Conservation (phyloP, 164 flowering plant species). For the Pachysandra terminalis region DNA sequence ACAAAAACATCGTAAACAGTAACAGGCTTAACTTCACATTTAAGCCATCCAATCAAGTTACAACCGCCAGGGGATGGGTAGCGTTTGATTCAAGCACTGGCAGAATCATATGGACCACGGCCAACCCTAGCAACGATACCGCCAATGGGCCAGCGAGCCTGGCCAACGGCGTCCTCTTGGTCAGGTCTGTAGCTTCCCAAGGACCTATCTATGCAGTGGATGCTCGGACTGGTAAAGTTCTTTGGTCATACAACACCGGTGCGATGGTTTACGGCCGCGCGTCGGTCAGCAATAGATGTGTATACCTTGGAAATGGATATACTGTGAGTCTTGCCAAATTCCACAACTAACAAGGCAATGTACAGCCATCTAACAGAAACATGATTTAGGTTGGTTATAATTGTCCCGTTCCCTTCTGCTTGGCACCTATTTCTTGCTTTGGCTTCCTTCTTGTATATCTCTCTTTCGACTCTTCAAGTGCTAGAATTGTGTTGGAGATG, state of each 20-base stretch:
- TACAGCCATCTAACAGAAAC: no score
- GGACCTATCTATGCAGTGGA: conserved; percentile 41
- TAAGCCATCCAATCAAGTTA: conserved; percentile 24
- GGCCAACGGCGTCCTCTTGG: conserved; percentile 39
- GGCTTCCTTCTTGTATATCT: no score
- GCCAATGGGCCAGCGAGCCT: conserved; percentile 30
- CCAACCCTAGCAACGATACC: conserved; percentile 26
- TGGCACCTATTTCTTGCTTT: no score
- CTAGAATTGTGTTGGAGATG: no score
- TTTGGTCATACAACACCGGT: conserved; percentile 43
- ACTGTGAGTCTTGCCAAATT: conserved; percentile 13
- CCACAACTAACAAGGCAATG: no score
- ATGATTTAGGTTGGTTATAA: no score
- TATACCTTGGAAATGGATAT: conserved; percentile 37
- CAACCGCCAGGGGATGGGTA: conserved; percentile 41
- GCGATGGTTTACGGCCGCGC: conserved; percentile 32
- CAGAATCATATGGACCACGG: conserved; percentile 41
- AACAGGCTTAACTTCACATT: conserved; percentile 26
- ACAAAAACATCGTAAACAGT: conserved; percentile 43
- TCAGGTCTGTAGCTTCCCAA: conserved; percentile 20
- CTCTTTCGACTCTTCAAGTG: no score
- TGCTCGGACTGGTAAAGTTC: no score
- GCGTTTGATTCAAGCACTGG: conserved; percentile 47
- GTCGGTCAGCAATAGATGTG: conserved; percentile 37
- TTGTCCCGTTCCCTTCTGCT: no score